phyloP scores from a whole-genome alignment of 352 stramenopile species.

The Globisporangium yorkense region DNA sequence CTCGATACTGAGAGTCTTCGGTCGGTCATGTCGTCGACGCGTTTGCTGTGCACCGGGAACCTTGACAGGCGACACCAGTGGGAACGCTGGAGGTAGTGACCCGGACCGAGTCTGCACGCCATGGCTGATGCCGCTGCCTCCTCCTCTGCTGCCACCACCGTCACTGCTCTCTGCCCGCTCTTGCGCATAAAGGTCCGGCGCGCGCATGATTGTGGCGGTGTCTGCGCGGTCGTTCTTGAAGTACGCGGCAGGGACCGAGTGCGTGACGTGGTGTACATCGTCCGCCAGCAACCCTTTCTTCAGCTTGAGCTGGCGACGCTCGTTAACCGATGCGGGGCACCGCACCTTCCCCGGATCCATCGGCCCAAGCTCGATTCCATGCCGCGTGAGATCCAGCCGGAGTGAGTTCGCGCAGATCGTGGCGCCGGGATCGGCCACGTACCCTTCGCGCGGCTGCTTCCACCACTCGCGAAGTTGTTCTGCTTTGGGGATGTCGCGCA shows the following conservation, averaged over 20 bases:
- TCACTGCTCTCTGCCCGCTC: slow-evolving; percentile 19
- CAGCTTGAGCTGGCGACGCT: slow-evolving; percentile 20
- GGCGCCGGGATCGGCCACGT: slow-evolving; percentile 44
- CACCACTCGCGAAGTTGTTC: slow-evolving; percentile 48
- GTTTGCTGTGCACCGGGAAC: neutral
- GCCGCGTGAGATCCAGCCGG: slow-evolving; percentile 30
- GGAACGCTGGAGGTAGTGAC: slow-evolving; percentile 17
- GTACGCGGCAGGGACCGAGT: slow-evolving; percentile 26
- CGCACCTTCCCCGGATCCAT: slow-evolving; percentile 45
- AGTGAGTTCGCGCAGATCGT: slow-evolving; percentile 33
- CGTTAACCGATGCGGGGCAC: slow-evolving; percentile 29
- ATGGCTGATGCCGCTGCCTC: neutral
- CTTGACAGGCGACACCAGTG: slow-evolving; percentile 42
- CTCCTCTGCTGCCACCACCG: neutral
- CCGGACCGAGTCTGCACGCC: slow-evolving; percentile 5
- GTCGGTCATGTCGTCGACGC: neutral
- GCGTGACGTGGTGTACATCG: slow-evolving; percentile 40
- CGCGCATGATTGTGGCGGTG: slow-evolving; percentile 19
- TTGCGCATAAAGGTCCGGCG: slow-evolving; percentile 32
- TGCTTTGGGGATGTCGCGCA: slow-evolving; percentile 44
- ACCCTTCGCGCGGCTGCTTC: slow-evolving; percentile 36
- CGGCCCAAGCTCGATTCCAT: slow-evolving; percentile 26
- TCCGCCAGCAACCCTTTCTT: slow-evolving; percentile 32
- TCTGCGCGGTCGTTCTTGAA: slow-evolving; percentile 14
- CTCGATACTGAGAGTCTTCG: slow-evolving; percentile 25